Conservation (phyloP, 2,329 filamentous ascomycete species). For the Alternaria postmessia region DNA sequence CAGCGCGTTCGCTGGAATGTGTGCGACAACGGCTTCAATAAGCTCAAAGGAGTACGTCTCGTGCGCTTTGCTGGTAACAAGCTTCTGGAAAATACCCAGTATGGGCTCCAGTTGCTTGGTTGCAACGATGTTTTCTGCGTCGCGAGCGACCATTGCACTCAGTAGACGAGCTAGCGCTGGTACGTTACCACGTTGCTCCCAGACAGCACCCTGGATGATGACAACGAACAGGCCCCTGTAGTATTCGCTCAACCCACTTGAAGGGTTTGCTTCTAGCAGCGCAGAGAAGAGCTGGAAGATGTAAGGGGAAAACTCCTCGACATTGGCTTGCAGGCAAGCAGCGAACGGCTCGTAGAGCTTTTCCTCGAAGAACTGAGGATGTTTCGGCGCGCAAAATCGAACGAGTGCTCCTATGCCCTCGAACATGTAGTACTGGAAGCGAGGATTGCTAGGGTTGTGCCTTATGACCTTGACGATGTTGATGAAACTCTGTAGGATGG, state of each 20-base stretch:
- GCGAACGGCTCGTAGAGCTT: conserved; percentile 86
- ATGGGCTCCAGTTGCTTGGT: conserved; percentile 86
- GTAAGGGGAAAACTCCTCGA: conserved; percentile 95
- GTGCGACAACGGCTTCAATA: conserved; percentile 78
- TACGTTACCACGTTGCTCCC: conserved; percentile 92
- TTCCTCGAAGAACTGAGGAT: conserved; percentile 78
- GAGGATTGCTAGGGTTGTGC: conserved; percentile 93
- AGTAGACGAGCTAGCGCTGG: conserved; percentile 88
- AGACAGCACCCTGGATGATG: conserved; percentile 80
- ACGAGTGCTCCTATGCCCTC: conserved; percentile 92
- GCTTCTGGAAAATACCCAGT: conserved; percentile 94
- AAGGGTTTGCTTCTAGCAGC: conserved; percentile 84
- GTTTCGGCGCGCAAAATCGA: conserved; percentile 72
- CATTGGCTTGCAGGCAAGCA: conserved; percentile 78
- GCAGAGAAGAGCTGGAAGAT: conserved; percentile 95
- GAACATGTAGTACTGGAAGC: conserved; percentile 99
- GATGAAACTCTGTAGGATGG: conserved; percentile 82
- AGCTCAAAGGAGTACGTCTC: conserved; percentile 90
- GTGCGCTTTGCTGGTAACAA: conserved; percentile 81
- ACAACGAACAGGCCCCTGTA: conserved; percentile 82
- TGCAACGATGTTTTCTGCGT: conserved; percentile 73
- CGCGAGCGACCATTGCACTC: conserved; percentile 82
- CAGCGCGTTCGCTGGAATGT: conserved; percentile 76
- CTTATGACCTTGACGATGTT: conserved; percentile 92
- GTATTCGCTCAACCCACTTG: conserved; percentile 77